phyloP scores from a whole-genome alignment of 345 rosid species.

The Toxicodendron radicans region DNA sequence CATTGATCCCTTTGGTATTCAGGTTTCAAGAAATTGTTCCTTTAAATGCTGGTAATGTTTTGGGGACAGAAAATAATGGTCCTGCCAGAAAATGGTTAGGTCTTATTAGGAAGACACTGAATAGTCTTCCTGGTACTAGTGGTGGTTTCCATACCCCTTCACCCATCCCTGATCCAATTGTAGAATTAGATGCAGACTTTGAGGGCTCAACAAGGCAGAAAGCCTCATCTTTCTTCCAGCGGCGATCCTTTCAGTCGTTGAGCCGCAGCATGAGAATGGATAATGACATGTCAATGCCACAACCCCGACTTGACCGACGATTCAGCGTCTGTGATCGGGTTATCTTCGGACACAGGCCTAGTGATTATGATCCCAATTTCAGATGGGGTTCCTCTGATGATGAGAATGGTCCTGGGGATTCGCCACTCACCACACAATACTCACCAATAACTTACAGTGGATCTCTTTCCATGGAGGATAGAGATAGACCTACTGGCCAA shows the following conservation, averaged over 20 bases:
- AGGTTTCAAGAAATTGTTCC: conserved; percentile 99
- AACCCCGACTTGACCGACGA: conserved; percentile 60
- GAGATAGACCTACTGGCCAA: conserved; percentile 43
- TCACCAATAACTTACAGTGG: conserved; percentile 52
- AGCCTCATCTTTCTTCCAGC: conserved; percentile 63
- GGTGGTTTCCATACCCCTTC: conserved; percentile 68
- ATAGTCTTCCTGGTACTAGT: conserved; percentile 71
- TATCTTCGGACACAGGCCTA: conserved; percentile 56
- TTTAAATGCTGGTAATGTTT: conserved; percentile 93
- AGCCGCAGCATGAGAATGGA: conserved; percentile 77
- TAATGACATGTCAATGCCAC: conserved; percentile 37
- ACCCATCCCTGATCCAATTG: conserved; percentile 79
- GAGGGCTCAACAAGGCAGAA: conserved; percentile 60
- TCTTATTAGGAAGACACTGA: conserved; percentile 81
- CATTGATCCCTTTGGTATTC: conserved; percentile 22
- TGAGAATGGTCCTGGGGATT: conserved; percentile 64
- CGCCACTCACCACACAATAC: conserved; percentile 41
- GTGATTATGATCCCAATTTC: conserved; percentile 66
- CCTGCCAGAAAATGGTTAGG: conserved; percentile 95
- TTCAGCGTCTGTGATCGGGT: conserved; percentile 83
- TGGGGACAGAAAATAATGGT: conserved; percentile 93
- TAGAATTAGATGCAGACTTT: conserved; percentile 85
- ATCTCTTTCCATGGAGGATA: conserved; percentile 55
- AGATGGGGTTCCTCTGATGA: conserved; percentile 84
- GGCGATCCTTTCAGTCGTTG: conserved; percentile 74